phyloP scores from a whole-genome alignment of 306 rosid genomes.

The peach (Prunus persica) region Prunus_persica_NCBIv2 NC_034012.1:9207501-9208000 shows the following conservation, averaged over 20 bases:
- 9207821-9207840: background rate
- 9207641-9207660: slow-evolving; percentile 1
- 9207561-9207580: background rate
- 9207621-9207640: background rate
- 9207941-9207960: too few relatives aligned
- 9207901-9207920: background rate
- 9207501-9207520: background rate
- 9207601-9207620: background rate
- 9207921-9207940: background rate
- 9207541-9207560: background rate
- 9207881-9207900: background rate
- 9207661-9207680: slow-evolving; percentile 1
- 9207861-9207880: background rate
- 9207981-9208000: background rate
- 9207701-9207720: background rate
- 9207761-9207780: background rate
- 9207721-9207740: background rate
- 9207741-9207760: background rate
- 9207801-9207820: slow-evolving; percentile 6
- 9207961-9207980: background rate
- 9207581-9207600: background rate
- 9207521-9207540: background rate
- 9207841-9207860: background rate
- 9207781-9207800: slow-evolving; percentile 11
- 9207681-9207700: background rate